Evolutionary conservation across 23 red algal genomes (phyloP), one percentile per base, ranked within the genome.

Genomic region (Gracilaria vermiculophylla): DNA sequence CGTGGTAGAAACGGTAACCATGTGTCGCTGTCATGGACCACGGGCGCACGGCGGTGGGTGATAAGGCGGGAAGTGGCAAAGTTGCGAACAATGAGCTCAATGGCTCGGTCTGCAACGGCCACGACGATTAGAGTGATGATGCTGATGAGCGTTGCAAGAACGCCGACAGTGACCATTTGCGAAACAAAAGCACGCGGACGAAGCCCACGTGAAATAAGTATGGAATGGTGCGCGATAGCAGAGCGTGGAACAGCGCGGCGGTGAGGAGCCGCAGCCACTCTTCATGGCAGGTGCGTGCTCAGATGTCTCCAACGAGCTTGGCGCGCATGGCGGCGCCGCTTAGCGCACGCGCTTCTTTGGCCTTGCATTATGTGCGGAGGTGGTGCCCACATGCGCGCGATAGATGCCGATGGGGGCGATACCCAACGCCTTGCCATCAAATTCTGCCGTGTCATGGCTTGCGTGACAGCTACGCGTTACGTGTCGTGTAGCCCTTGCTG

Each of bases 1-100:
- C 52, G 52, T 2, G 78, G 78, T 2, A 82, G 40, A 62, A 45
- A 64, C 39, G 58, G 58, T 21, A 82, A 55, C 52, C 56, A 65
- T 32, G 58, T 66, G 43, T 82, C 78, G 33, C 53, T 82, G 33
- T 82, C 78, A 82, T 82, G 78, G 6, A 82, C 78, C 19, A 82
- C 78, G 31, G 78, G 78, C 31, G 54, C 78, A 12, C 54, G 24
- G 21, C 54, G 53, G 24, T 60, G 44, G 23, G 52, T 45, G 32
- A 64, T 60, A 8, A 82, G 78, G n/a, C 78, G 53, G 17, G 78
- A 82, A 49, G 58, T 82, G 29, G 78, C 78, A 49, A 82, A 82
- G 32, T 66, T 66, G 43, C 52, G 53, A 35, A 82, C 53, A 7
- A 65, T 82, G 24, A 60, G 52, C 58, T 65, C 55, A 32, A 66